phyloP scores from a whole-genome alignment of 2,329 filamentous ascomycete species.

The Talaromyces albobiverticillius region DNA sequence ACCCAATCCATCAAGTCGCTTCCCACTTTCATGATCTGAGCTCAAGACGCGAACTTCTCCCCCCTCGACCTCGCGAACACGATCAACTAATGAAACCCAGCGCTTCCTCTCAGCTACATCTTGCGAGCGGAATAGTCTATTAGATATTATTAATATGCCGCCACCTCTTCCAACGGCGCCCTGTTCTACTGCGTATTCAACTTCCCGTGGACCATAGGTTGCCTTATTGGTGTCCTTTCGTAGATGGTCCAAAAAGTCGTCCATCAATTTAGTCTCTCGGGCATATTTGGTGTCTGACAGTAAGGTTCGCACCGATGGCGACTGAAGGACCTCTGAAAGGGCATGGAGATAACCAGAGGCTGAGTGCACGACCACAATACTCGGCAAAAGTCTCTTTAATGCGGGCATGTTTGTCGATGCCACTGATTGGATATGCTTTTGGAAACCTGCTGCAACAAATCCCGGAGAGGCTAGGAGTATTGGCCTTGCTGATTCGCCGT shows the following conservation, averaged over 20 bases:
- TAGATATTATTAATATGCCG: slow-evolving; percentile 80
- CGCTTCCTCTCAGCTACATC: slow-evolving; percentile 71
- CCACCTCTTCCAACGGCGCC: slow-evolving; percentile 86
- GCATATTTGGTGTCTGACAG: slow-evolving; percentile 87
- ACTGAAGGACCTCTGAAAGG: slow-evolving; percentile 81
- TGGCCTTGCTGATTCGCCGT: slow-evolving; percentile 48
- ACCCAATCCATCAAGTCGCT: slow-evolving; percentile 76
- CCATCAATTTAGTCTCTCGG: slow-evolving; percentile 78
- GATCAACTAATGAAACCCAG: slow-evolving; percentile 84
- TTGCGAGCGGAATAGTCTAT: slow-evolving; percentile 80
- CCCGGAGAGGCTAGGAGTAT: slow-evolving; percentile 85
- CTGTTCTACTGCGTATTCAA: slow-evolving; percentile 77
- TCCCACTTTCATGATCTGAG: slow-evolving; percentile 90
- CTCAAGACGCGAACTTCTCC: slow-evolving; percentile 88
- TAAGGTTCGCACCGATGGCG: slow-evolving; percentile 70
- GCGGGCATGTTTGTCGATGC: slow-evolving; percentile 59
- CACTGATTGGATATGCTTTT: slow-evolving; percentile 64
- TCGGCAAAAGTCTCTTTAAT: slow-evolving; percentile 66
- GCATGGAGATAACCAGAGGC: slow-evolving; percentile 84
- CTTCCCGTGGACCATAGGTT: slow-evolving; percentile 84
- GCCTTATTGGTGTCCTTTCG: slow-evolving; percentile 82
- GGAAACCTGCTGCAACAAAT: slow-evolving; percentile 79
- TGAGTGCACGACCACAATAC: slow-evolving; percentile 70
- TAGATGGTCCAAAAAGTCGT: slow-evolving; percentile 74
- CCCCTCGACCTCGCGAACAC: slow-evolving; percentile 74